Percentiles rank a stretch among this genome's conserved stretches.
phyloP scores from a whole-genome alignment of 2,329 filamentous ascomycete species.

The Talaromyces sp. region DNA sequence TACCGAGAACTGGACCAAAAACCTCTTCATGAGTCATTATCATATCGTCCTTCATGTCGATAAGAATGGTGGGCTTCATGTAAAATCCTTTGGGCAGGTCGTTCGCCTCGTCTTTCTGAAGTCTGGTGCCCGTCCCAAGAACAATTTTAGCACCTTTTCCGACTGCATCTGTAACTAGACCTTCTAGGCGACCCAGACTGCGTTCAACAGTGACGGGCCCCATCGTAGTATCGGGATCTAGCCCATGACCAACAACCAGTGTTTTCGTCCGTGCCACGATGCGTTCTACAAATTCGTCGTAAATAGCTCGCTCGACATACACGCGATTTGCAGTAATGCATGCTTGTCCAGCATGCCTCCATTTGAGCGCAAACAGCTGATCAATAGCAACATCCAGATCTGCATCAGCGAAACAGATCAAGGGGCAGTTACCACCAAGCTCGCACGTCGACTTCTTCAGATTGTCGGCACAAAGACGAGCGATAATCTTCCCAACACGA shows the following conservation, averaged over 20 bases:
- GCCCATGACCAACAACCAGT: constrained; percentile 37
- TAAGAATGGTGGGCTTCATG: constrained; percentile 55
- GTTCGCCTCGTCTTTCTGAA: constrained; percentile 50
- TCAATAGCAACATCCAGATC: constrained; percentile 52
- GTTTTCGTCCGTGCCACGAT: constrained; percentile 28
- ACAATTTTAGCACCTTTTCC: constrained; percentile 52
- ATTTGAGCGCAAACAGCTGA: constrained; percentile 40
- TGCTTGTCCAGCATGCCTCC: constrained; percentile 51
- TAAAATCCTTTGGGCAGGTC: constrained; percentile 44
- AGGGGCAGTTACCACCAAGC: constrained; percentile 62
- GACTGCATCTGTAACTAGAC: constrained; percentile 55
- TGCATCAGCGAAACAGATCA: constrained; percentile 62
- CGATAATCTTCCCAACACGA: constrained; percentile 60
- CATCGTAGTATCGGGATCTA: constrained; percentile 35
- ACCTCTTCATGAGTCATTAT: constrained; percentile 55
- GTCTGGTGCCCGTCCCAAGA: constrained; percentile 42
- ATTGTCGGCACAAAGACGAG: constrained; percentile 58
- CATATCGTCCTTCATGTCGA: constrained; percentile 53
- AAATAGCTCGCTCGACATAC: constrained; percentile 57
- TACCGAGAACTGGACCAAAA: constrained; percentile 59
- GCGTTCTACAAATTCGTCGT: constrained; percentile 41
- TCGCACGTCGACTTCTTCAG: constrained; percentile 66
- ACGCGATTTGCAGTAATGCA: constrained; percentile 54
- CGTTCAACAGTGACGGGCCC: constrained; percentile 61
- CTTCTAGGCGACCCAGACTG: constrained; percentile 58